Evolutionary conservation across 768 basidiomycete genomes (phyloP), one percentile per base, ranked within the genome.

Genomic region (Suillus bovinus): DNA sequence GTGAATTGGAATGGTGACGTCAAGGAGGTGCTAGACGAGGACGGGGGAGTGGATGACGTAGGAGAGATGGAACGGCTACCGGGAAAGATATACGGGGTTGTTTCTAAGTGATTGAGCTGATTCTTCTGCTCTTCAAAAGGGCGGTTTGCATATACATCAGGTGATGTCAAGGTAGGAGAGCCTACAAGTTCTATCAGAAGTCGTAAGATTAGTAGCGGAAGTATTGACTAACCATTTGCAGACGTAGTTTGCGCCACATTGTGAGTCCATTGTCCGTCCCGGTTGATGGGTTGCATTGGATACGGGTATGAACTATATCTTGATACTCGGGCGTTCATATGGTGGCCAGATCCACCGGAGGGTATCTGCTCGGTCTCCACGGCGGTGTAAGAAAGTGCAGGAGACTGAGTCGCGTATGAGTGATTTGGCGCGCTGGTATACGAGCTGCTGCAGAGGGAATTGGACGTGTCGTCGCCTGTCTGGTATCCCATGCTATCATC

Each of bases 1-100:
- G 83, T 76, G 66, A 89, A 89, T 65, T 83, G 86, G 70, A 88
- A 90, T 3, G 87, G 80, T 63, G 89, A 82, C 64, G 87, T 83
- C 70, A 90, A 76, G 61, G 86, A 82, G 47, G 86, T 78, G 63
- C 75, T 82, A 44, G 89, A 84, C 33, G 89, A 84, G 9, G 87
- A 83, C 58, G 80, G 78, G 22, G 81, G 82, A 41, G 86, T 86
- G 2, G 90, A 87, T 24, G 82, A 80, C 33, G 83, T 81, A 42
- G 90, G 89, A 8, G 90, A 91, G 66, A 90, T 80, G 20, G 90
- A 89, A 56, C 90, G 86, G 71, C 88, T 90, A 62, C 78, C 79
- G 16, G 86, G 78, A 71, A 86, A 88, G 59, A 84, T 78, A 69
- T 89, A 88, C 16, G 85, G 80, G 13, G 83, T 77, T 27, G 81